Evolutionary conservation across 148 eudicot genomes (phyloP).

Genomic region (Vaccinium darrowii): DNA sequence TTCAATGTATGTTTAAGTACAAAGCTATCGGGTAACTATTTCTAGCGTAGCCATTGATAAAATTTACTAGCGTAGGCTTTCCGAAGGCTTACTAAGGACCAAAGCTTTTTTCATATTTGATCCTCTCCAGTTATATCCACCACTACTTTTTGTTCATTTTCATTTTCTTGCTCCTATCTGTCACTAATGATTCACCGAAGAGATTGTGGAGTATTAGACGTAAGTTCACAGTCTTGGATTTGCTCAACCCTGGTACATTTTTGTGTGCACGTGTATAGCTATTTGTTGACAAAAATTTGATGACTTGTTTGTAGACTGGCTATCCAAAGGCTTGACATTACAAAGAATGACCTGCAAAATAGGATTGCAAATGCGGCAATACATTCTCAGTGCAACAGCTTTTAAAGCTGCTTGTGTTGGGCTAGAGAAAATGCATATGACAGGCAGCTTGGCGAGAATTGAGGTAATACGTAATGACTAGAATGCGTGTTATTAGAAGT

Average conservation of each 20-base stretch:
- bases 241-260: neutral
- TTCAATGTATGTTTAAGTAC: too few relatives aligned
- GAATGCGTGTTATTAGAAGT: too few relatives aligned
- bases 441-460: constrained; percentile 93
- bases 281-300: neutral
- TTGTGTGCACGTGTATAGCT: neutral
- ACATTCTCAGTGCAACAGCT: constrained; percentile 4
- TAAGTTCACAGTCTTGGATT: neutral
- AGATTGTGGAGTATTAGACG: neutral
- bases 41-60: neutral
- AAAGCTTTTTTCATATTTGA: neutral
- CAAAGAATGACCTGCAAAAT: constrained; percentile 84
- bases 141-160: neutral
- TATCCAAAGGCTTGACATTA: constrained; percentile 34
- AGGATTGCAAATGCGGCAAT: constrained; percentile 92
- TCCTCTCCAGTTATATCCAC: neutral
- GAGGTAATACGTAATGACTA: too few relatives aligned
- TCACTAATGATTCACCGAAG: neutral
- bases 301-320: too few relatives aligned
- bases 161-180: neutral
- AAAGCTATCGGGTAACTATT: too few relatives aligned
- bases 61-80: too few relatives aligned
- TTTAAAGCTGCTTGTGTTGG: constrained; percentile 30
- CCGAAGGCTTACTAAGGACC: neutral
- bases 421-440: constrained; percentile 95